Conservation (phyloP, 2,329 filamentous ascomycete species). For the Paracamarosporium sp. region DNA sequence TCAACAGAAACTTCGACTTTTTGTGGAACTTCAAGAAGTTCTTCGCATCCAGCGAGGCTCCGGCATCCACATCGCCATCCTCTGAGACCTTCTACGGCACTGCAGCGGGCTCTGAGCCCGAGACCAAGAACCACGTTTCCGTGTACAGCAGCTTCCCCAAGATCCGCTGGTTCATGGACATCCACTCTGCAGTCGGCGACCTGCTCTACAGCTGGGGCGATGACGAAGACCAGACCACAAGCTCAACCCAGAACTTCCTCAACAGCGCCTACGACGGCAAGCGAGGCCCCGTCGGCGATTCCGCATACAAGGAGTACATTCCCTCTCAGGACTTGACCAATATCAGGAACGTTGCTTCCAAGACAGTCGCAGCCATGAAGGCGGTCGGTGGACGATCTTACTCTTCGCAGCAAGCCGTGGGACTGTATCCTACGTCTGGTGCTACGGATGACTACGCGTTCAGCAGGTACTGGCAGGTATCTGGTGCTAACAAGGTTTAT, state of each 20-base stretch:
- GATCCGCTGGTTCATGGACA: constrained; percentile 64
- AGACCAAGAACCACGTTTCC: constrained; percentile 63
- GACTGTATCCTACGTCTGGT: constrained; percentile 47
- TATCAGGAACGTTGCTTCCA: constrained; percentile 41
- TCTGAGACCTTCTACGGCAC: constrained; percentile 61
- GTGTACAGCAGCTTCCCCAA: constrained; percentile 58
- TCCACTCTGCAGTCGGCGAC: constrained; percentile 62
- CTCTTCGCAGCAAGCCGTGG: constrained; percentile 39
- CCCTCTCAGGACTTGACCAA: constrained; percentile 42
- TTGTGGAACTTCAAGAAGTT: constrained; percentile 62
- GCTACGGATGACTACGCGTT: constrained; percentile 50
- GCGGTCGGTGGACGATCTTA: constrained; percentile 47
- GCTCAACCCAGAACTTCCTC: constrained; percentile 58
- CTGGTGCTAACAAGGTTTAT: constrained; percentile 48
- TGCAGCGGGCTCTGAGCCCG: constrained; percentile 61
- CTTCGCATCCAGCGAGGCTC: constrained; percentile 46
- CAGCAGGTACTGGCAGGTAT: constrained; percentile 43
- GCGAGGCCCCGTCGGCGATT: constrained; percentile 56
- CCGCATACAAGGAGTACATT: constrained; percentile 61
- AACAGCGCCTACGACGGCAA: constrained; percentile 61
- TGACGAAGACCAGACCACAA: constrained; percentile 58
- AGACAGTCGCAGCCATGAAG: constrained; percentile 44
- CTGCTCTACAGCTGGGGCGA: constrained; percentile 66
- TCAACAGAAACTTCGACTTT: constrained; percentile 58
- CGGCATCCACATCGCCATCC: constrained; percentile 53